These are phyloP conservation scores for Cardamine occulta DNA, from an alignment of 345 rosid genomes.

Conservation along the genomic window DNA sequence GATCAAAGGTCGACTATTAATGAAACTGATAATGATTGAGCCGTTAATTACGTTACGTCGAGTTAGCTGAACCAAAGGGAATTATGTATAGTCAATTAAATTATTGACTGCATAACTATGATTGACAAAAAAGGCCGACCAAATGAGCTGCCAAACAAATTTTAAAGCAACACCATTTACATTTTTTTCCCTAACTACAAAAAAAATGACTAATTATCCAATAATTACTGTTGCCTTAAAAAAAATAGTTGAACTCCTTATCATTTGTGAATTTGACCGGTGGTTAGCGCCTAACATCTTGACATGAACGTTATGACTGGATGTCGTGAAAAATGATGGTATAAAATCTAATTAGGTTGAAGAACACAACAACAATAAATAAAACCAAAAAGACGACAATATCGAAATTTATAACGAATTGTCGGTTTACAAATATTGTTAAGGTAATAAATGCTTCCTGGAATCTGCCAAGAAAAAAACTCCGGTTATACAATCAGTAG, in stretches of 20 bases:
- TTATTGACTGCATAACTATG: constrained; percentile 35
- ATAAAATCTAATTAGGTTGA: constrained; percentile 1
- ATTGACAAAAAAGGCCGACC: constrained; percentile 39
- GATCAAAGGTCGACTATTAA: constrained; percentile 4
- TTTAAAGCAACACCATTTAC: constrained; percentile 11
- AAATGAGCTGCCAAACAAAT: constrained; percentile 31
- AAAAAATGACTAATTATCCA: neutral
- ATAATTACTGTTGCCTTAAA: neutral
- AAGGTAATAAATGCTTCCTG: neutral
- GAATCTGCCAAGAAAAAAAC: neutral
- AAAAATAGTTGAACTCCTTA: neutral
- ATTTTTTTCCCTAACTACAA: neutral
- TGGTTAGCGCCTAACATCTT: constrained; percentile 27
- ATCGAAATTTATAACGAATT: constrained; percentile 7
- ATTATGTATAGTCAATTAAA: constrained; percentile 21
- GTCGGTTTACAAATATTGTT: neutral
- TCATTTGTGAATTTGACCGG: constrained; percentile 24
- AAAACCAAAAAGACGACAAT: neutral
- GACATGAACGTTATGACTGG: constrained; percentile 28
- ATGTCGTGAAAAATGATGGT: neutral
- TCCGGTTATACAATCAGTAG: neutral
- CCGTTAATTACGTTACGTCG: constrained; percentile 39
- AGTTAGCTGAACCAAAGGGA: constrained; percentile 19
- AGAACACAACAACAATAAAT: constrained; percentile 8
- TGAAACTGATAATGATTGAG: constrained; percentile 23